Evolutionary conservation across 75 land plant species (phyloP), one percentile per base, ranked within the genome.

Genomic region (Picea sitchensis): DNA sequence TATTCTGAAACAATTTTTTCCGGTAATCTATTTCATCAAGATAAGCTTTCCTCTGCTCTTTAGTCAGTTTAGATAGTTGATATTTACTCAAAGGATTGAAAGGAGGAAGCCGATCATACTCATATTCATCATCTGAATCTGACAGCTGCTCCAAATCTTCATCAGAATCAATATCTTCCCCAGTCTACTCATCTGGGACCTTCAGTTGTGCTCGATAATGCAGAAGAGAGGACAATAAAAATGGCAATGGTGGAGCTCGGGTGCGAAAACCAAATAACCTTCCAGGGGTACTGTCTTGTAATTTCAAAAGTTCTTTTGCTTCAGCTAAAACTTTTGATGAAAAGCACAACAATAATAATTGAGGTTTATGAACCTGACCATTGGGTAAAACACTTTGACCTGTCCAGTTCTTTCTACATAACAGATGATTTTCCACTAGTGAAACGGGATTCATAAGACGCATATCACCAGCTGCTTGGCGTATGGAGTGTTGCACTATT

Each of bases 61-160:
- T 91, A 83, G 83, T 87, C 57, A 94, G 93, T 82, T 88, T 85
- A 34, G 83, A 86, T 69, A 94, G 62, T 84, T 94, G 90, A 74
- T 89, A 83, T 79, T 88, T 94, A 60, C 79, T 89, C 71, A 96
- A 78, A 59, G 92, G 94, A 77, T 86, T 93, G 78, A 96, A 96
- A n/a, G 95, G 94, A n/a, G 99, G 96, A 36, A 96, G 93, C 75
- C 85, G 89, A 65, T 94, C 99, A 82, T 96, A 96, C 61, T 91
- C 98, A 81, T 92, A 93, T 76, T 88, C 91, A 36, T 81, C 95
- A 60, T 86, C 90, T 68, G 82, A 81, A 83, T 90, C 94, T 41
- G 94, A 94, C 54, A 88, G 77, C 8, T 94, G 94, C 72, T 85
- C 96, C 56, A 80, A 79, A 68, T 87, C n/a, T 26, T 90, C 92